These are phyloP conservation scores for Funneliformis mosseae DNA, from an alignment of 192 early-diverging fungal species.

Conservation along the genomic window DNA sequence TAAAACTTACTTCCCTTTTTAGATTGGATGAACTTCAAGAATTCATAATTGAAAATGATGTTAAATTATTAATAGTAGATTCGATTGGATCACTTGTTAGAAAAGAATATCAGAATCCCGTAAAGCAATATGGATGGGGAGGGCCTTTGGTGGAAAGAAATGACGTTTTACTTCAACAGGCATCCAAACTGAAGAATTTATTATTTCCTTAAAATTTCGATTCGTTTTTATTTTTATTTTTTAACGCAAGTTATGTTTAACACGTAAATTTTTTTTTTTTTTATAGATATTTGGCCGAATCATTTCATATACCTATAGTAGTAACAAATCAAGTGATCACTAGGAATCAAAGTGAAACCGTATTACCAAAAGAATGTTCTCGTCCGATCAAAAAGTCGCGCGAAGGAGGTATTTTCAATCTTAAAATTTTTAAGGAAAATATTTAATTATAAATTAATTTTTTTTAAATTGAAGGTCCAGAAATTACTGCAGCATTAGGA, in stretches of 20 bases:
- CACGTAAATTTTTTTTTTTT: background rate
- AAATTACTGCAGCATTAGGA: conserved; percentile 25
- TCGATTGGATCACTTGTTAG: conserved; percentile 22
- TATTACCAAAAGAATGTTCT: background rate
- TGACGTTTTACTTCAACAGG: conserved; percentile 14
- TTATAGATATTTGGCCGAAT: conserved; percentile 29
- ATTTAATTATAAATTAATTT: background rate
- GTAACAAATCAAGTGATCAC: conserved; percentile 24
- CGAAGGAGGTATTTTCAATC: background rate
- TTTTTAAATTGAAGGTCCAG: background rate
- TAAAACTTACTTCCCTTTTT: background rate
- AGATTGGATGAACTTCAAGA: conserved; percentile 31
- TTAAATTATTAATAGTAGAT: conserved; percentile 23
- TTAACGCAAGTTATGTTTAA: background rate
- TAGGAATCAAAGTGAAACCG: background rate
- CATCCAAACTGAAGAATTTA: conserved; percentile 20
- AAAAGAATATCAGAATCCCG: conserved; percentile 27
- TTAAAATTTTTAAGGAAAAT: background rate
- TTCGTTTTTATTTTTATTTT: background rate
- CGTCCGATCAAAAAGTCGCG: background rate
- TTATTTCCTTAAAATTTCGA: background rate
- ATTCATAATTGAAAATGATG: conserved; percentile 28
- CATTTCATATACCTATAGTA: conserved; percentile 17
- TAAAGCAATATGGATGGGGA: background rate
- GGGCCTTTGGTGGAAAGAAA: conserved; percentile 9